These are phyloP conservation scores for Blastocystis sp. DNA, from an alignment of 352 stramenopile genomes.

Conservation along the genomic window DNA sequence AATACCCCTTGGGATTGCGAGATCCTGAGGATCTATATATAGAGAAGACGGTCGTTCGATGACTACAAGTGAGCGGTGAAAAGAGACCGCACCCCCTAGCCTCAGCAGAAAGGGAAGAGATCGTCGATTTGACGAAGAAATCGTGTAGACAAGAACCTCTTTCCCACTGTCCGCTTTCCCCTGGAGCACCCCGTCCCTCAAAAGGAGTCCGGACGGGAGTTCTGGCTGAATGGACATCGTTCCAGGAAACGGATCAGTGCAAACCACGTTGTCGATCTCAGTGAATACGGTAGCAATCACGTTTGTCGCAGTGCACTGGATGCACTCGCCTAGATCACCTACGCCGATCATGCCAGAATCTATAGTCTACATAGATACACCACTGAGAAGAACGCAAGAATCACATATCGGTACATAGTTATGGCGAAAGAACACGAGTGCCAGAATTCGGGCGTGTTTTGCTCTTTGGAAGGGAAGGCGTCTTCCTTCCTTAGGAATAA, in stretches of 20 bases:
- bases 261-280: not conserved
- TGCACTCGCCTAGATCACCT: not conserved
- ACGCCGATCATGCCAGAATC: not conserved
- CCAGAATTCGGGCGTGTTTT: too few species aligned
- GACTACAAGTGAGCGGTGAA: not conserved
- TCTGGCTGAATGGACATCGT: not conserved
- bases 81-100: not conserved
- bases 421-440: too few species aligned
- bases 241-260: not conserved
- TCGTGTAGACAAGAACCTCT: not conserved
- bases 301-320: not conserved
- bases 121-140: not conserved
- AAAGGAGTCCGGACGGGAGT: not conserved
- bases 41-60: not conserved
- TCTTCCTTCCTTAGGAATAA: too few species aligned
- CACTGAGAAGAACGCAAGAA: not conserved
- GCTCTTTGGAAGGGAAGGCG: too few species aligned
- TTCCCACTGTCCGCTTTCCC: not conserved
- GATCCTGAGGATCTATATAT: not conserved
- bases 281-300: not conserved
- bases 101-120: constrained; percentile 7
- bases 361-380: not conserved
- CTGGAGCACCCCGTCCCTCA: not conserved
- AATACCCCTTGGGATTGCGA: not conserved
- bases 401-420: not conserved